These are phyloP conservation scores for Pseudohalonectria lignicola DNA, from an alignment of 2,329 filamentous ascomycete genomes.

Conservation along the genomic window DNA sequence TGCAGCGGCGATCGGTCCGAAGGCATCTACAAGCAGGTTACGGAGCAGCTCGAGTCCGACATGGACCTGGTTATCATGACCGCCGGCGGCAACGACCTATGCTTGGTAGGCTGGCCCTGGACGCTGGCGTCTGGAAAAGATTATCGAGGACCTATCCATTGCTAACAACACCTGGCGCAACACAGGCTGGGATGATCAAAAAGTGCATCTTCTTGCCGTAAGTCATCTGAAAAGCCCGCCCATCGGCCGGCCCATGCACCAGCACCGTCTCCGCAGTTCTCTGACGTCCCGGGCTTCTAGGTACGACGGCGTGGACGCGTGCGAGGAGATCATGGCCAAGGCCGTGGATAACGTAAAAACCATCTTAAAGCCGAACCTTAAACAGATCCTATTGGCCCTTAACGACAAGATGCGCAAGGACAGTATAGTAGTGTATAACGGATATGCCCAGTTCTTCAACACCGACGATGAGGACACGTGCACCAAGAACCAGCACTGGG, in stretches of 20 bases:
- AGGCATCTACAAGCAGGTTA: slow-evolving; percentile 17
- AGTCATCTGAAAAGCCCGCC: too few relatives aligned
- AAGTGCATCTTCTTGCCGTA: slow-evolving; percentile 1
- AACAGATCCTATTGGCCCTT: slow-evolving; percentile 12
- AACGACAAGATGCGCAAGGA: slow-evolving; percentile 17
- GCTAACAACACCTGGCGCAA: neutral
- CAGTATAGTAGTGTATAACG: slow-evolving; percentile 16
- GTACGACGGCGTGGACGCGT: too few relatives aligned
- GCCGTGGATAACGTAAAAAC: slow-evolving; percentile 15
- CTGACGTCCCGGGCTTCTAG: too few relatives aligned
- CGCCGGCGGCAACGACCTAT: slow-evolving; percentile 19
- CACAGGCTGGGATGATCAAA: slow-evolving; percentile 1
- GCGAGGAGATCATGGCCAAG: slow-evolving; percentile 11
- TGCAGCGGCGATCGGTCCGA: slow-evolving; percentile 15
- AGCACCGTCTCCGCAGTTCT: too few relatives aligned
- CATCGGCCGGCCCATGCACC: too few relatives aligned
- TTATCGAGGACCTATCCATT: neutral
- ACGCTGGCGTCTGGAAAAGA: neutral
- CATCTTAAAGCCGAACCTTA: slow-evolving; percentile 17
- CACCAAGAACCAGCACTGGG: slow-evolving; percentile 5
- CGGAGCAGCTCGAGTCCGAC: slow-evolving; percentile 11
- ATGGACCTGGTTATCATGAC: slow-evolving; percentile 23
- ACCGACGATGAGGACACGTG: slow-evolving; percentile 14
- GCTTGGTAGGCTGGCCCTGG: neutral
- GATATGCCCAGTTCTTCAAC: slow-evolving; percentile 22